Base-by-base conservation (phyloP, 2,329 filamentous ascomycete genomes). In the Fusarium protoensiforme region DNA sequence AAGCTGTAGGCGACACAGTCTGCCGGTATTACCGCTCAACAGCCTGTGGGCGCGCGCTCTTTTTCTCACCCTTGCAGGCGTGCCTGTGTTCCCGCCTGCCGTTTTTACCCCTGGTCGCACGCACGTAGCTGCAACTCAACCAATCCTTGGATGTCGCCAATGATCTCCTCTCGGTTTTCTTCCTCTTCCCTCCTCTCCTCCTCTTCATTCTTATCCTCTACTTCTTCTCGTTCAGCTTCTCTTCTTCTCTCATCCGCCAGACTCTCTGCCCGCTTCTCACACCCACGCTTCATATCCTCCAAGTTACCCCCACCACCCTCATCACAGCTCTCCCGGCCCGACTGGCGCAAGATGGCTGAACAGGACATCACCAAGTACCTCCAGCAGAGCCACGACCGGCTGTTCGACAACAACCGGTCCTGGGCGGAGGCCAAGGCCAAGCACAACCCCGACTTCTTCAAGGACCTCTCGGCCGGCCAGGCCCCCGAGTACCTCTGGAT, bases 401-500 rank as follows among this genome's bases (percentile, higher is more conserved):
- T 93, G 78, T 93, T 94, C 76, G 88, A 92, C 75, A 89, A 90
- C 86, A 94, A 93, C 85, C 84, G 85, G 72, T 84, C 85, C 63
- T 94, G 92, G 92, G 91, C 91, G 14, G 86, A 86, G 54, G 82
- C 88, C 72, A 90, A 92, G 84, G 75, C 83, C 78, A 74, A 80
- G 72, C 84, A 85, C 69, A 90, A 94, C 82, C 90, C 91, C 5
- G 84, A 87, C 11, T 93, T 91, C 85, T 94, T 94, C 81, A 81
- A 83, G 60, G 88, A 91, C 80, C 87, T 94, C 69, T 83, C 87
- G 22, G 88, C 87, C 10, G 92, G 92, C 53, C 92, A 94, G 83
- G 84, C 83, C 18, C 92, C 92, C 64, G 91, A 93, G 78, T 93
- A 93, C 82, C 88, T 94, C 62, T 98, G 94, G 94, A 94, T 98